These are phyloP conservation scores for Magnaporthiopsis incrustans DNA, from an alignment of 2,329 filamentous ascomycete species.

Conservation along the genomic window DNA sequence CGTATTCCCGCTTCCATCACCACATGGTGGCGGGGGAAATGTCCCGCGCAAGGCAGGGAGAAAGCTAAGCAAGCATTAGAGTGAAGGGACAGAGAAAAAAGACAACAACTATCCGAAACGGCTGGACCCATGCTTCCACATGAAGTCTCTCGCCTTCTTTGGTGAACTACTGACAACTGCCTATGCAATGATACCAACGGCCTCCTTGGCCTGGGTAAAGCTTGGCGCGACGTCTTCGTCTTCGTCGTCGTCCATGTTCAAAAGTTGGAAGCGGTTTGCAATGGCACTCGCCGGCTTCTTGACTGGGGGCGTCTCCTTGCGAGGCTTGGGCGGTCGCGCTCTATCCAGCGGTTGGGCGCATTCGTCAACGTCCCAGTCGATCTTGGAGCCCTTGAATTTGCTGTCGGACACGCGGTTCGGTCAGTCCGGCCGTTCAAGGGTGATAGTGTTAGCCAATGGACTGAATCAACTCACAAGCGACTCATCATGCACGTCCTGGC, in stretches of 20 bases:
- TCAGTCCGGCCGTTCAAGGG: not conserved
- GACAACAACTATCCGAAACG: not conserved
- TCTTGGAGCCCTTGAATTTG: conserved; percentile 61
- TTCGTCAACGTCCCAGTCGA: conserved; percentile 66
- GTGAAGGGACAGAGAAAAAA: not conserved
- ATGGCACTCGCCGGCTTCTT: conserved; percentile 28
- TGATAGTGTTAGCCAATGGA: not conserved
- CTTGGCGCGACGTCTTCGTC: conserved; percentile 23
- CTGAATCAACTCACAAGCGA: conserved; percentile 31
- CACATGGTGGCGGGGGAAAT: no score
- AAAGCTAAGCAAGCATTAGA: not conserved
- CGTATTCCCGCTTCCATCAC: no score
- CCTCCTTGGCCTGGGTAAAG: conserved; percentile 15
- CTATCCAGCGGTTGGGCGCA: conserved; percentile 52
- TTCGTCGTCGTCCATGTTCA: conserved; percentile 41
- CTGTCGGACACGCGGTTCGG: conserved; percentile 24
- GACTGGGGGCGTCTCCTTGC: conserved; percentile 19
- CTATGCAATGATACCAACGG: conserved; percentile 20
- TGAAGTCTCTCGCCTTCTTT: not conserved
- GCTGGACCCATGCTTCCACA: not conserved
- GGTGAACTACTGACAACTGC: conserved; percentile 12
- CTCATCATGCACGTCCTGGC: conserved; percentile 73
- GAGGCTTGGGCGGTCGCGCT: conserved; percentile 15
- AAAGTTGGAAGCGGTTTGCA: conserved; percentile 54
- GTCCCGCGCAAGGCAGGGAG: not conserved